Evolutionary conservation across 495 filamentous ascomycete species (phyloP).

Genomic region (Aspergillus affinis): DNA sequence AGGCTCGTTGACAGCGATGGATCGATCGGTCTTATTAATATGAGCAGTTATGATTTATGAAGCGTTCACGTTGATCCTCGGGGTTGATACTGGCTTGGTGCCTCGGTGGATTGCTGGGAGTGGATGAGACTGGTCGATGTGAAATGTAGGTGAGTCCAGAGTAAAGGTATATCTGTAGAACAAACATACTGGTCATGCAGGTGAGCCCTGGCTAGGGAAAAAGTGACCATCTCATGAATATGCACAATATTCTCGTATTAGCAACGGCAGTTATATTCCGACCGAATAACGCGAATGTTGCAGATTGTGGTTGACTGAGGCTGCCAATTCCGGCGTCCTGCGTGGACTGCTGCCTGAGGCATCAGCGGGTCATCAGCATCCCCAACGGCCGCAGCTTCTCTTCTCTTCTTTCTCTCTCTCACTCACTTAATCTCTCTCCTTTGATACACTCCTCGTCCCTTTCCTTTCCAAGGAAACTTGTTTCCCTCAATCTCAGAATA

Average conservation of each 20-base stretch:
- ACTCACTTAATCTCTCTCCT: not conserved
- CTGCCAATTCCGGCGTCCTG: not conserved
- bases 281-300: too few species aligned
- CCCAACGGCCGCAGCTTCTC: not conserved
- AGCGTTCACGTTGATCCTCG: too few species aligned
- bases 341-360: not conserved
- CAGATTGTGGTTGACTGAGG: not conserved
- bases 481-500: not conserved
- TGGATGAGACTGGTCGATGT: too few species aligned
- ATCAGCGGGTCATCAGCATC: not conserved
- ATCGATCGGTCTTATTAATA: not conserved
- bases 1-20: not conserved
- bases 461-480: slow-evolving; percentile 4
- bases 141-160: too few species aligned
- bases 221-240: too few species aligned
- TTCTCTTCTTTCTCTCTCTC: not conserved
- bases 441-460: not conserved
- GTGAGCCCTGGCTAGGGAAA: too few species aligned
- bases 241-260: too few species aligned
- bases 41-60: too few species aligned
- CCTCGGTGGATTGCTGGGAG: too few species aligned
- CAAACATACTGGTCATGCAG: too few species aligned
- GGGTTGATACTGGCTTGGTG: too few species aligned
- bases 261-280: not conserved
- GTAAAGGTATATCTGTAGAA: too few species aligned